Conservation (phyloP, 331 rosid species). For the Spiraea crenata region DNA sequence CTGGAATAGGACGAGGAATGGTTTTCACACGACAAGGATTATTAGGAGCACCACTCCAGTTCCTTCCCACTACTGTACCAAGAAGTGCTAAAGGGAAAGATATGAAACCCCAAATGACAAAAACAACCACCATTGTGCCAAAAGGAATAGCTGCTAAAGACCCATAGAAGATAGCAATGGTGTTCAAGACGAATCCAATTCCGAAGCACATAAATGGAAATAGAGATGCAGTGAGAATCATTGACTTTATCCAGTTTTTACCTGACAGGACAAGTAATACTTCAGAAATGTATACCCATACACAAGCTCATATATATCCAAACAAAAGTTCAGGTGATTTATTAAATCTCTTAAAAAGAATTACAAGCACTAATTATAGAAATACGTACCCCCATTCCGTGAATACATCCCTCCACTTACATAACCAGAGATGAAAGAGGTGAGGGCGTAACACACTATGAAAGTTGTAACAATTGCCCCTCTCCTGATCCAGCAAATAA, state of each 20-base stretch:
- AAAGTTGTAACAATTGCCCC: conserved; percentile 98
- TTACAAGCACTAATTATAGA: background rate
- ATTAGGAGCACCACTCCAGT: conserved; percentile 99
- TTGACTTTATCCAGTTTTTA: conserved; percentile 94
- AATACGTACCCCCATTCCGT: conserved; percentile 81
- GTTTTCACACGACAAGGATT: conserved; percentile 99
- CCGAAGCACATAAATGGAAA: conserved; percentile 98
- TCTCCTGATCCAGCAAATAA: conserved; percentile 59
- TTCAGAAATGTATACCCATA: background rate
- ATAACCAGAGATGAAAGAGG: conserved; percentile 96
- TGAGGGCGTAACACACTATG: conserved; percentile 96
- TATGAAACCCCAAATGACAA: conserved; percentile 96
- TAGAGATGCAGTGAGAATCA: conserved; percentile 97
- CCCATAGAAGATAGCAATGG: conserved; percentile 94
- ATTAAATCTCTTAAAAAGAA: background rate
- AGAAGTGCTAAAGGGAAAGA: conserved; percentile 98
- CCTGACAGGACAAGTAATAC: conserved; percentile 43
- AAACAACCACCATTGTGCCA: conserved; percentile 97
- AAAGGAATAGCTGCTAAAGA: conserved; percentile 99
- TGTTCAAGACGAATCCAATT: conserved; percentile 89
- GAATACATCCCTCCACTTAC: conserved; percentile 99
- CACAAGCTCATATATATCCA: conserved; percentile 9
- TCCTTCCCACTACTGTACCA: conserved; percentile 98
- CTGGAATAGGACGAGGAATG: conserved; percentile 99
- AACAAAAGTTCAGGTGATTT: background rate